phyloP scores from a whole-genome alignment of 257 asterid genomes.

The Linderniella brevidens region DNA sequence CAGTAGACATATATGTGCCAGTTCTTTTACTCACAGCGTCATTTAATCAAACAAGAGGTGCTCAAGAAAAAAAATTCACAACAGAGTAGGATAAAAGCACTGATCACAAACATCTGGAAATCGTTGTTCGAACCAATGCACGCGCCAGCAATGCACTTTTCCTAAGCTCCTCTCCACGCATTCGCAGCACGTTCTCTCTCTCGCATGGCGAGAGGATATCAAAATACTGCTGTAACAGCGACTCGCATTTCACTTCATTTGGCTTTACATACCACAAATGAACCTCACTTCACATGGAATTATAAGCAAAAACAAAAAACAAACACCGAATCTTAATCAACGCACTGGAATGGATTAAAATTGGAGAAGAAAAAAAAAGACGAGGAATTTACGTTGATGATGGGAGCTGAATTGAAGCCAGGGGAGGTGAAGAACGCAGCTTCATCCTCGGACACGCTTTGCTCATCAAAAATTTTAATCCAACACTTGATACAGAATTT shows the following conservation, averaged over 20 bases:
- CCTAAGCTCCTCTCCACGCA: constrained; percentile 41
- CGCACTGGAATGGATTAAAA: neutral
- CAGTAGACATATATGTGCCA: too few species aligned
- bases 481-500: too few species aligned
- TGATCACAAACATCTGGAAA: constrained; percentile 58
- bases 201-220: constrained; percentile 61
- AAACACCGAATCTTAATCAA: neutral
- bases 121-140: constrained; percentile 59
- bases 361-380: neutral
- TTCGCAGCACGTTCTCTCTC: constrained; percentile 33
- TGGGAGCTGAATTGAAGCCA: neutral
- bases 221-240: constrained; percentile 36
- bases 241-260: constrained; percentile 42
- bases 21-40: too few species aligned
- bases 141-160: constrained; percentile 67
- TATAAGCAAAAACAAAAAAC: neutral
- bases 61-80: neutral
- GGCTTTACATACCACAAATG: constrained; percentile 86
- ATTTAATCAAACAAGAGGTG: too few species aligned
- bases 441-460: too few species aligned
- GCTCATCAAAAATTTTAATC: too few species aligned
- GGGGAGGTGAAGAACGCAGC: neutral
- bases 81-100: neutral
- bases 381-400: neutral
- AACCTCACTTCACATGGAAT: constrained; percentile 32